Evolutionary conservation across 768 basidiomycete genomes (phyloP), one percentile per base, ranked within the genome.

Genomic region (Leccinum uliginosum): DNA sequence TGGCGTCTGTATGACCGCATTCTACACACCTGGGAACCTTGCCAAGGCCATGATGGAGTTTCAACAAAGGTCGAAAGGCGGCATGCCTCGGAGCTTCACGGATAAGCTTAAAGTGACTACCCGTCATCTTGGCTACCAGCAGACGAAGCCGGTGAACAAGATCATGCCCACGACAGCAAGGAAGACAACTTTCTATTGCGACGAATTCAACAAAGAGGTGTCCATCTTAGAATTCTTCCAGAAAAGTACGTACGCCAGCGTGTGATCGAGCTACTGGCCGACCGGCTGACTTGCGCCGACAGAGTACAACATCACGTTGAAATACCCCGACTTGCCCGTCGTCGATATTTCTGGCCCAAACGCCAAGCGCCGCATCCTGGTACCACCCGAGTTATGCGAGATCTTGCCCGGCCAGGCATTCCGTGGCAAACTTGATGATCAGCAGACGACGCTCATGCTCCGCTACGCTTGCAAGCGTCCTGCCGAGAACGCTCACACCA

Each of bases 381-480:
- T 90, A 1, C 89, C 89, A 0, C 83, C 86, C 1, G 89, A 92
- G 66, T 50, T 92, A 1, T 91, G 89, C 73, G 73, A 80, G 23
- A 87, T 92, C 50, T 67, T 76, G 10, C 70, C 78, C 0, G 84
- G 84, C 7, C 81, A 82, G 59, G 74, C 84, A 0, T 88, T 81
- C 74, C 77, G 78, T 21, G 85, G 81, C 6, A 82, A 78, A 56
- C 82, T 91, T 2, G 78, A 70, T 54, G 82, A 81, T n/a, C 74
- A 64, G 6, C 84, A 87, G 63, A 89, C 87, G 0, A 73, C 82
- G 0, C 69, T 76, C n/a, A 91, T 92, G 90, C 86, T 92, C 56
- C 75, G 74, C 43, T 73, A 73, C 53, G 89, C 90, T 0, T 87
- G 85, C 69, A 84, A 85, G 29, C 76, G 76, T 2, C 90, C 90